Evolutionary conservation across 495 filamentous ascomycete species (phyloP).

Genomic region (Ramalina peruviana): DNA sequence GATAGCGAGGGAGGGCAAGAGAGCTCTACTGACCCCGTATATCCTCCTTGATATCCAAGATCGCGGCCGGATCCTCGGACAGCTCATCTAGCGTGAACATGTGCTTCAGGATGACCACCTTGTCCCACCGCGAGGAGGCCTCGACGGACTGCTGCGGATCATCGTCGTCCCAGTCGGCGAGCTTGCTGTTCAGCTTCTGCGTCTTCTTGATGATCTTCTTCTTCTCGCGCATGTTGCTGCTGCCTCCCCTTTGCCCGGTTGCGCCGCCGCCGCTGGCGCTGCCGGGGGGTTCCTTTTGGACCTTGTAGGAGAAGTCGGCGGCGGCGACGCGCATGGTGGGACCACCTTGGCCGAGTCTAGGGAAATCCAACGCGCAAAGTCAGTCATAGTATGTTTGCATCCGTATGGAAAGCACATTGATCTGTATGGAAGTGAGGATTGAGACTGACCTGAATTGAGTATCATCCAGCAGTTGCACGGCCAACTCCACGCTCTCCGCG

Average conservation of each 20-base stretch:
- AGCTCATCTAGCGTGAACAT: slow-evolving; percentile 89
- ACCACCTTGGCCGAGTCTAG: slow-evolving; percentile 8
- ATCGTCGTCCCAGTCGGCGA: slow-evolving; percentile 88
- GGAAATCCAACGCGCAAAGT: neutral
- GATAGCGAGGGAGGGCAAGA: too few relatives aligned
- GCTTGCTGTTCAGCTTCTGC: slow-evolving; percentile 75
- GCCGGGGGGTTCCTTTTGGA: slow-evolving; percentile 40
- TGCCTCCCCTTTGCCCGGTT: neutral
- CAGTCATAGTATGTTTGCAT: neutral
- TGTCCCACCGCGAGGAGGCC: slow-evolving; percentile 51
- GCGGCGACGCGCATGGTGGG: slow-evolving; percentile 62
- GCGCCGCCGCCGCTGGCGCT: slow-evolving; percentile 16
- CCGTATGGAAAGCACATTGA: slow-evolving; percentile 17
- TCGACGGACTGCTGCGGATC: slow-evolving; percentile 48
- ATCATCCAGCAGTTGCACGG: slow-evolving; percentile 85
- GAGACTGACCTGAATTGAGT: slow-evolving; percentile 61
- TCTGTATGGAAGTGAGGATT: neutral
- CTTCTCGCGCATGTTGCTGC: slow-evolving; percentile 48
- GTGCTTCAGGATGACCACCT: slow-evolving; percentile 76
- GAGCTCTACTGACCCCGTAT: slow-evolving; percentile 33
- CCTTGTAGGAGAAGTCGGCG: slow-evolving; percentile 85
- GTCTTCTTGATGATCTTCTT: slow-evolving; percentile 80
- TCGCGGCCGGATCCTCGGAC: slow-evolving; percentile 64
- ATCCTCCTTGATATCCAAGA: slow-evolving; percentile 88
- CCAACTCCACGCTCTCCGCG: slow-evolving; percentile 75